phyloP scores from a whole-genome alignment of 208 protist genomes.

The Baffinella frigidus region DNA sequence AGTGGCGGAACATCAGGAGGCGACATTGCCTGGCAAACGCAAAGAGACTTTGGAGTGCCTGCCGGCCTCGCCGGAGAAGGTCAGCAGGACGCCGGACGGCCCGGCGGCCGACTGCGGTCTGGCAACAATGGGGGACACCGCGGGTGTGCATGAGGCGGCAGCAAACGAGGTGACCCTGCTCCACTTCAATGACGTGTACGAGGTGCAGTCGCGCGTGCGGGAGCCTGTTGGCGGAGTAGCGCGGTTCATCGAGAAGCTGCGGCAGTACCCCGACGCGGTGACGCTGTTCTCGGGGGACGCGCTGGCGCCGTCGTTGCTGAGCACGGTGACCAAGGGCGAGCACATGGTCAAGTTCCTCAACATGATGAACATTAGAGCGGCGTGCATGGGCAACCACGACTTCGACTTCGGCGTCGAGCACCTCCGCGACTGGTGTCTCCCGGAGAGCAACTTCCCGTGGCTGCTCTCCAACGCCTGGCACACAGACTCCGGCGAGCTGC shows the following conservation, averaged over 20 bases:
- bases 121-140: too few species aligned
- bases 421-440: not conserved
- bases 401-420: slow-evolving; percentile 56
- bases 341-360: slow-evolving; percentile 68
- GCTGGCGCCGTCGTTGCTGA: slow-evolving; percentile 57
- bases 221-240: slow-evolving; percentile 55
- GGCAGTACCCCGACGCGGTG: not conserved
- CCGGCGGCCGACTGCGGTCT: too few species aligned
- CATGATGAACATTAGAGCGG: slow-evolving; percentile 17
- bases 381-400: slow-evolving; percentile 64
- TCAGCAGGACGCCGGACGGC: too few species aligned
- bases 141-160: too few species aligned
- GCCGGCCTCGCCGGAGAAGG: too few species aligned
- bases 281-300: slow-evolving; percentile 63
- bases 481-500: not conserved
- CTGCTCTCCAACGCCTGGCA: slow-evolving; percentile 54
- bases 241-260: slow-evolving; percentile 11
- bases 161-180: not conserved
- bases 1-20: too few species aligned
- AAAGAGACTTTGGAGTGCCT: too few species aligned
- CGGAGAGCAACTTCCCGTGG: slow-evolving; percentile 60
- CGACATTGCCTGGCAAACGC: too few species aligned
- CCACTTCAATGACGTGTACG: slow-evolving; percentile 69
- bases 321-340: slow-evolving; percentile 47
- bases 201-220: slow-evolving; percentile 25